Evolutionary conservation across 1,139 yeast species (phyloP).

Genomic region (Pichia sp.): DNA sequence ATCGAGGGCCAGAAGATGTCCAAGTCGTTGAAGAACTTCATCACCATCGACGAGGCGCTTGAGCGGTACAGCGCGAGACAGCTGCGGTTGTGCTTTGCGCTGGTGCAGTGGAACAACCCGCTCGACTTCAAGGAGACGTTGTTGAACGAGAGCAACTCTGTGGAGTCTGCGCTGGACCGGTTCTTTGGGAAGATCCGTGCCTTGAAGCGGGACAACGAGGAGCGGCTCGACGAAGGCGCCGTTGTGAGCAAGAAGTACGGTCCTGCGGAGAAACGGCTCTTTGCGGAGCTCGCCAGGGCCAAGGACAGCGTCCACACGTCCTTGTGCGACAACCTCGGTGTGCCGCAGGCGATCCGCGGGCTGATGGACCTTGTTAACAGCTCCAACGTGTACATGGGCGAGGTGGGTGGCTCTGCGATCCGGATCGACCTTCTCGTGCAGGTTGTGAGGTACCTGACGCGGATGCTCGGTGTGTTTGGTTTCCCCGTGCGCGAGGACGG

Average conservation of each 20-base stretch:
- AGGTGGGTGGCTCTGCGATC: conserved; percentile 48
- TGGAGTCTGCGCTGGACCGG: conserved; percentile 71
- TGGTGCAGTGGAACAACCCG: conserved; percentile 89
- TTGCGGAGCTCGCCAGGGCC: conserved; percentile 47
- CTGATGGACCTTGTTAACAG: conserved; percentile 66
- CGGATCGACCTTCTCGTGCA: conserved; percentile 65
- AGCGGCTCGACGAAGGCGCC: conserved; percentile 39
- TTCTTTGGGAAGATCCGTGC: conserved; percentile 86
- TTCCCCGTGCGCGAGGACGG: conserved; percentile 65
- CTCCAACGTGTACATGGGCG: conserved; percentile 66
- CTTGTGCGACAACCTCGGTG: conserved; percentile 82
- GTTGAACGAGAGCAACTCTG: conserved; percentile 68
- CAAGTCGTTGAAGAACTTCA: conserved; percentile 88
- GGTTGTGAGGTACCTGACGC: conserved; percentile 65
- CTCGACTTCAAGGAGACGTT: conserved; percentile 85
- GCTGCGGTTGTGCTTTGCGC: conserved; percentile 82
- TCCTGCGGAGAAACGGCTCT: conserved; percentile 45
- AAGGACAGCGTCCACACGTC: conserved; percentile 69
- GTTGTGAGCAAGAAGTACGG: conserved; percentile 55
- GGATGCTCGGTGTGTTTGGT: conserved; percentile 69
- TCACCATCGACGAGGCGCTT: conserved; percentile 90
- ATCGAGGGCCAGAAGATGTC: conserved; percentile 99
- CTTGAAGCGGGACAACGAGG: conserved; percentile 54
- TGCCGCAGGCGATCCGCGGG: conserved; percentile 67
- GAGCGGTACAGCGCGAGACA: conserved; percentile 69